Base-by-base conservation (phyloP, 192 early-diverging fungal species). In the Endogone sp. region DNA sequence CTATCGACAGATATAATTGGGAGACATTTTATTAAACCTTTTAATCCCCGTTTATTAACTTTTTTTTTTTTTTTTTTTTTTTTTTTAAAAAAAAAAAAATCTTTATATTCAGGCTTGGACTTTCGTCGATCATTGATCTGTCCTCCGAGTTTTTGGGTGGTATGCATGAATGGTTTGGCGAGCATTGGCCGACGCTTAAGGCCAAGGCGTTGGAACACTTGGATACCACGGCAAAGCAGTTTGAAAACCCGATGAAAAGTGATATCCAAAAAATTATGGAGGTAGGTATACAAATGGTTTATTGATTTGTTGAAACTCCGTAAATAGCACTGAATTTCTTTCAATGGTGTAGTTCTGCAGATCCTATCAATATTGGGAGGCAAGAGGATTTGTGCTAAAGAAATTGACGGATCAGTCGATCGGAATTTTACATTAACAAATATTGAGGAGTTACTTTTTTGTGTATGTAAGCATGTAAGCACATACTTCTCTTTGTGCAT, bases 111-210 rank as follows among this genome's bases (percentile, higher is more conserved):
- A 69, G 67, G 67, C 30, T 69, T 2, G 67, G 67, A 44, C 60
- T 69, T 20, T 69, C 59, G 16, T 69, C 68, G 29, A 69, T 69
- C 56, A 24, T 69, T 23, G 68, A 69, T 62, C 59, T 69, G 60
- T 69, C 59, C 4, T 69, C 59, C 4, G 67, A 69, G 30, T 69
- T 69, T 30, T 25, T 11, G 54, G 29, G 31, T 20, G 67, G 67
- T 37, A 69, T 69, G 67, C 23, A 62, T 4, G 22, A 59, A n/a
- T 69, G 67, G 67, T 69, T 69, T 4, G 67, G 67, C 4, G 67
- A 69, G n/a, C 26, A 62, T 27, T 61, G 67, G 67, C 44, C 28
- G 49, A 3, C 25, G 49, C 29, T 69, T 55, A 69, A 69, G 49
- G 58, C 26, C 61, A 69, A 63, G 61, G 61, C 63, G n/a, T 69